Conservation (phyloP, 106 monocot species). For the Dactylorhiza incarnata region DNA sequence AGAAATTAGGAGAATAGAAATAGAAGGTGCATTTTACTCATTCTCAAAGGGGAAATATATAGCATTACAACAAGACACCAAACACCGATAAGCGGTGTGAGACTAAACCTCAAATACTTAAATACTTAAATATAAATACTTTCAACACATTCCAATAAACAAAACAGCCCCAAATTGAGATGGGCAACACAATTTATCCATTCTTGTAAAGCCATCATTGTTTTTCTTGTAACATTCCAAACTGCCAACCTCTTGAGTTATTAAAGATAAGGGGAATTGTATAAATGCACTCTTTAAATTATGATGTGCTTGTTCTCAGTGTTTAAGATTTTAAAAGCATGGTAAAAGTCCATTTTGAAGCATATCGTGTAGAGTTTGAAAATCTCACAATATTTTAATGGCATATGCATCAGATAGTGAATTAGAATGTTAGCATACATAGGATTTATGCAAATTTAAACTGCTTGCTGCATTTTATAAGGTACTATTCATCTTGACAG, state of each 20-base stretch:
- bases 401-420: background rate
- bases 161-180: background rate
- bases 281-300: background rate
- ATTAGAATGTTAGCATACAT: background rate
- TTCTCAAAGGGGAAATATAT: too few relatives aligned
- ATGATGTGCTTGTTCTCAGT: background rate
- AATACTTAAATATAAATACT: too few relatives aligned
- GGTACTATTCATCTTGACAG: slow-evolving; percentile 1
- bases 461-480: background rate
- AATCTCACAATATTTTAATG: background rate
- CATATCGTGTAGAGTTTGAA: background rate
- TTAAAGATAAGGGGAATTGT: background rate
- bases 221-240: background rate
- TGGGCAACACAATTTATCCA: background rate
- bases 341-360: background rate
- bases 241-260: background rate
- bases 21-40: too few relatives aligned
- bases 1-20: too few relatives aligned
- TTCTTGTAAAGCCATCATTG: background rate
- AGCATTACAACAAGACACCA: too few relatives aligned
- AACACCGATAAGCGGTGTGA: too few relatives aligned
- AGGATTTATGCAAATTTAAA: background rate
- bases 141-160: background rate
- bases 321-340: background rate
- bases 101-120: too few relatives aligned